Evolutionary conservation across 2,329 filamentous ascomycete genomes (phyloP).

Genomic region (Stachybotrys chartarum): DNA sequence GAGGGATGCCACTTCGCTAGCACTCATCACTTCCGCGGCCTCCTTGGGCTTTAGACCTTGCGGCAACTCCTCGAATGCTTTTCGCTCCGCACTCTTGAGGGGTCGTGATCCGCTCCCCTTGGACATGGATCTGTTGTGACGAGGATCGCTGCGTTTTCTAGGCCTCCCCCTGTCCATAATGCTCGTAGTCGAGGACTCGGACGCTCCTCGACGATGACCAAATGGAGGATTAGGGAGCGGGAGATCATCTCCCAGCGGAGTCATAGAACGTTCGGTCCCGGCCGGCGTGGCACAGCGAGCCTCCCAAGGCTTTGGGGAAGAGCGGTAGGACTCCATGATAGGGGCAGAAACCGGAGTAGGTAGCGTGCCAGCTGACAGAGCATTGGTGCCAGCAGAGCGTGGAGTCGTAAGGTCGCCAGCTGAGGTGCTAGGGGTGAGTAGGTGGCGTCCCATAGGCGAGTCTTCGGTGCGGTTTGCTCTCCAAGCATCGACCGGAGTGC

Average conservation of each 20-base stretch:
- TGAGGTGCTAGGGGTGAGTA: slow-evolving; percentile 26
- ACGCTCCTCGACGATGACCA: slow-evolving; percentile 45
- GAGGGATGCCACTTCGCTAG: slow-evolving; percentile 41
- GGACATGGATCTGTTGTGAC: slow-evolving; percentile 27
- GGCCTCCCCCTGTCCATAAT: slow-evolving; percentile 58
- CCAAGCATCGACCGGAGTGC: slow-evolving; percentile 31
- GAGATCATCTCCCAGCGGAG: slow-evolving; percentile 24
- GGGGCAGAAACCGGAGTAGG: slow-evolving; percentile 45
- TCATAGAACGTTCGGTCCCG: slow-evolving; percentile 8
- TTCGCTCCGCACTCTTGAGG: slow-evolving; percentile 43
- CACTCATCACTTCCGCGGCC: slow-evolving; percentile 39
- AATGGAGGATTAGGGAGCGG: slow-evolving; percentile 8
- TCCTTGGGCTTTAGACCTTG: slow-evolving; percentile 48
- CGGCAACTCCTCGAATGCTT: slow-evolving; percentile 55
- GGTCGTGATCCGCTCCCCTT: slow-evolving; percentile 33
- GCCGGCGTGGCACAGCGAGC: slow-evolving; percentile 19
- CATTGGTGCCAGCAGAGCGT: slow-evolving; percentile 31
- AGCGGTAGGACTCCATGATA: slow-evolving; percentile 27
- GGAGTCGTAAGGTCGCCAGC: slow-evolving; percentile 32
- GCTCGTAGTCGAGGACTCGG: slow-evolving; percentile 41
- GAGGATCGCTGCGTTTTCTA: slow-evolving; percentile 41
- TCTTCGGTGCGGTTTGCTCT: slow-evolving; percentile 36
- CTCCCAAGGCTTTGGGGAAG: slow-evolving; percentile 39
- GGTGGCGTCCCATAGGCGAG: slow-evolving; percentile 37
- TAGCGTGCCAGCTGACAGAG: slow-evolving; percentile 30